Percentiles rank a stretch among this genome's conserved stretches.
These are phyloP conservation scores for Neurospora sp. DNA, from an alignment of 495 filamentous ascomycete species.

Conservation along the genomic window DNA sequence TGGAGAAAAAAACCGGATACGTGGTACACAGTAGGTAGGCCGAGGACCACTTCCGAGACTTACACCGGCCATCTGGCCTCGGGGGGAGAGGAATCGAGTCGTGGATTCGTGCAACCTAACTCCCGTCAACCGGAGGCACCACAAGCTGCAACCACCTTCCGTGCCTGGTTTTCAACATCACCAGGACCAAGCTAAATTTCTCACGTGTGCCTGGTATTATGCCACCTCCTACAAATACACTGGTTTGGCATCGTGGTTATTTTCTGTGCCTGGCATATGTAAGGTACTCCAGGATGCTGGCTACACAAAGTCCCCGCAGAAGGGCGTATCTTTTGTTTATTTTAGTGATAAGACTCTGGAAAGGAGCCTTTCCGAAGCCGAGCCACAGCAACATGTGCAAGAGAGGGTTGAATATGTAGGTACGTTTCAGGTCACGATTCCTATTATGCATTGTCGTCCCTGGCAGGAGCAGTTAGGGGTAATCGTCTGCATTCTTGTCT, in stretches of 20 bases:
- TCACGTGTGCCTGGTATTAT: not conserved
- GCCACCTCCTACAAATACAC: not conserved
- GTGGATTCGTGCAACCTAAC: too few species aligned
- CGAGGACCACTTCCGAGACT: not conserved
- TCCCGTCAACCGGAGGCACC: too few species aligned
- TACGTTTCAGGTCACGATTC: not conserved
- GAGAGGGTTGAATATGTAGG: not conserved
- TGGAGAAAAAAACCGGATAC: not conserved
- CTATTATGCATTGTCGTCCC: not conserved
- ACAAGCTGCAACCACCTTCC: too few species aligned
- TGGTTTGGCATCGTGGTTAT: not conserved
- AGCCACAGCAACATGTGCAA: not conserved
- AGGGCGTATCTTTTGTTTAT: too few species aligned
- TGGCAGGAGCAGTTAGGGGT: not conserved
- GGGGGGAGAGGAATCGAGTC: too few species aligned
- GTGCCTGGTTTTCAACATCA: not conserved
- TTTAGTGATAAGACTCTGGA: not conserved
- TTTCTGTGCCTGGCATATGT: not conserved
- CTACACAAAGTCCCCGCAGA: too few species aligned
- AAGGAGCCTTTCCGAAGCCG: not conserved
- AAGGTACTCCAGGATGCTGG: not conserved
- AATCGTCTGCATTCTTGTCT: not conserved
- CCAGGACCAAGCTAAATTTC: not conserved
- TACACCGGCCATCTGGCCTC: not conserved
- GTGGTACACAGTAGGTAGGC: too few species aligned